These are phyloP conservation scores for Trametes pubescens DNA, from an alignment of 1,284 basidiomycete genomes.

Conservation along the genomic window DNA sequence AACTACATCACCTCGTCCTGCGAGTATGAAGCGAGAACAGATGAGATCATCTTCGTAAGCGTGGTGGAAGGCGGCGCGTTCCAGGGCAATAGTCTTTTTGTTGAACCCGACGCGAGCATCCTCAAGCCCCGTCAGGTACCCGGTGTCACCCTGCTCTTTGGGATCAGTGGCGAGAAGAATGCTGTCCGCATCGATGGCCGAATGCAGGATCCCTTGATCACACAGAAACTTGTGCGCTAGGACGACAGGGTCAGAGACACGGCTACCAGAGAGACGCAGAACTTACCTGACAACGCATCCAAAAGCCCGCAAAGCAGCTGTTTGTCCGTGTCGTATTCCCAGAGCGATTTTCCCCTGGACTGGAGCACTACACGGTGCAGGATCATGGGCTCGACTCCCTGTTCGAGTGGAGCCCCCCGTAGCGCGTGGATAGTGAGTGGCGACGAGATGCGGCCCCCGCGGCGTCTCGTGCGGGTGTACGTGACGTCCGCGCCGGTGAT, in stretches of 20 bases:
- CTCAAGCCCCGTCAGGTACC: slow-evolving; percentile 10
- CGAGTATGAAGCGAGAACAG: no score
- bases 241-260: neutral
- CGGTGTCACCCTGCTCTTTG: neutral
- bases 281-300: slow-evolving; percentile 1
- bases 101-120: neutral
- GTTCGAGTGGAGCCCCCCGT: neutral
- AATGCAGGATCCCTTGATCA: slow-evolving; percentile 12
- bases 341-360: slow-evolving; percentile 6
- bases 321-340: slow-evolving; percentile 2
- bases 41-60: neutral
- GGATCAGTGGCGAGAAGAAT: slow-evolving; percentile 8
- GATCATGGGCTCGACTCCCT: neutral
- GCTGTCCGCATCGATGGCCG: slow-evolving; percentile 25
- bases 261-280: neutral
- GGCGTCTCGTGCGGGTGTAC: neutral
- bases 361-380: slow-evolving; percentile 6
- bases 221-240: slow-evolving; percentile 15
- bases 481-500: slow-evolving; percentile 16
- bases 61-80: neutral
- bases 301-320: slow-evolving; percentile 4
- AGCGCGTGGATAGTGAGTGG: slow-evolving; percentile 2
- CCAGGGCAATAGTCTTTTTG: no score
- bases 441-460: neutral
- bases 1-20: no score